Base-by-base conservation (phyloP, 768 basidiomycete species). In the Lactarius vividus region DNA sequence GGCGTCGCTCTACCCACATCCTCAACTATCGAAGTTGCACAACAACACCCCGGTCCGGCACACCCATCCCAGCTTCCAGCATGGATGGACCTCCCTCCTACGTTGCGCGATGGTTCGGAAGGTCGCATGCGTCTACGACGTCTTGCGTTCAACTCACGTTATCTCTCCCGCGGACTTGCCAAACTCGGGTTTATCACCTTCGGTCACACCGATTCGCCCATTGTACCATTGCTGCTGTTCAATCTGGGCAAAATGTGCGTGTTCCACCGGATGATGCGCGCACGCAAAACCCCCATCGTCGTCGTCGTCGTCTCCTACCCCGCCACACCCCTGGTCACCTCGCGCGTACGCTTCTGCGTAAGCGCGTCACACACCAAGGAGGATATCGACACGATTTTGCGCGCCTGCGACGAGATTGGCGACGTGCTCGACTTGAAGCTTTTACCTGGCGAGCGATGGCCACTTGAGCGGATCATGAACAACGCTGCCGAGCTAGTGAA, bases 171-270 rank as follows among this genome's bases (percentile, higher is more conserved):
- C 6, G 96, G 88, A 1, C 82, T 99, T 62, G 81, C 84, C 71
- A 96, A 93, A 73, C 86, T 99, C 39, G 97, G 97, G 0, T 99
- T 99, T 82, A 96, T 99, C 80, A 92, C 92, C 7, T 97, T 95
- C 72, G 96, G 96, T 0, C 88, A 92, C 76, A 84, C 88, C 40
- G 87, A 93, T 70, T 94, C 93, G 31, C 96, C 97, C 2, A 92
- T 99, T 71, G 89, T 98, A 4, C 96, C 97, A 0, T 80, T 98
- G 54, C 81, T 99, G 59, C 78, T 98, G 37, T 98, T 94, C 83
- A 86, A 93, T 75, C 92, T 92, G 0, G 96, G 91, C 59, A 98
- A 97, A 80, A 94, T 98, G 93, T 84, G 85, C 66, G 83, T 89
- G 73, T 96, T 98, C 81, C 89, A 90, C 69, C 84, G 91, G 31